A percentile compares a stretch with the other conserved stretches of the same genome.
These are phyloP conservation scores for Ustilago hordei DNA, from an alignment of 1,284 basidiomycete species.

Conservation along the genomic window DNA sequence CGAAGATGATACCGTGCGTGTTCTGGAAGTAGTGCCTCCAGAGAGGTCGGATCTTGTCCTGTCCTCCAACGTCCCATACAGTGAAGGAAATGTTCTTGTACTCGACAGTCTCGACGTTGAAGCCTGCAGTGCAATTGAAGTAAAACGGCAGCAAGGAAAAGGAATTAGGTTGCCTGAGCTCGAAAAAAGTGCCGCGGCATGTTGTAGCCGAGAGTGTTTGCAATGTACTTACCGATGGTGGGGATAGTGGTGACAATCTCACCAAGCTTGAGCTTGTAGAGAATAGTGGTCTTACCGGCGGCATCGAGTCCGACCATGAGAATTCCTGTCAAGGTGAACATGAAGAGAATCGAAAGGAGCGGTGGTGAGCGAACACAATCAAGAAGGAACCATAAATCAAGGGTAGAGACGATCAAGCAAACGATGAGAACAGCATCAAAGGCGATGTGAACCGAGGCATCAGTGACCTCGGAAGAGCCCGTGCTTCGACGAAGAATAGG, in stretches of 20 bases:
- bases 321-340: slow-evolving; percentile 51
- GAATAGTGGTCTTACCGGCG: slow-evolving; percentile 83
- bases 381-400: too few relatives aligned
- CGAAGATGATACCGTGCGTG: slow-evolving; percentile 99
- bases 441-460: background rate
- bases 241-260: slow-evolving; percentile 99
- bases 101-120: slow-evolving; percentile 93
- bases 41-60: slow-evolving; percentile 80
- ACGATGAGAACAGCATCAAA: background rate
- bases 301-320: slow-evolving; percentile 92
- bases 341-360: background rate
- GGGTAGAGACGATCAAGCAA: slow-evolving; percentile 4
- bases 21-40: slow-evolving; percentile 99
- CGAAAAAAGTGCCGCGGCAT: background rate
- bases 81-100: slow-evolving; percentile 99
- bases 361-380: background rate
- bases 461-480: background rate
- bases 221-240: slow-evolving; percentile 76
- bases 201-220: background rate
- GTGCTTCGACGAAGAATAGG: too few relatives aligned
- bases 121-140: slow-evolving; percentile 70
- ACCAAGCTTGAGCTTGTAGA: slow-evolving; percentile 99
- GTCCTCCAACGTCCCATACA: slow-evolving; percentile 97
- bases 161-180: background rate
- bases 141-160: background rate